These are phyloP conservation scores for Sinapis alba DNA, from an alignment of 441 rosid species.

Conservation along the genomic window DNA sequence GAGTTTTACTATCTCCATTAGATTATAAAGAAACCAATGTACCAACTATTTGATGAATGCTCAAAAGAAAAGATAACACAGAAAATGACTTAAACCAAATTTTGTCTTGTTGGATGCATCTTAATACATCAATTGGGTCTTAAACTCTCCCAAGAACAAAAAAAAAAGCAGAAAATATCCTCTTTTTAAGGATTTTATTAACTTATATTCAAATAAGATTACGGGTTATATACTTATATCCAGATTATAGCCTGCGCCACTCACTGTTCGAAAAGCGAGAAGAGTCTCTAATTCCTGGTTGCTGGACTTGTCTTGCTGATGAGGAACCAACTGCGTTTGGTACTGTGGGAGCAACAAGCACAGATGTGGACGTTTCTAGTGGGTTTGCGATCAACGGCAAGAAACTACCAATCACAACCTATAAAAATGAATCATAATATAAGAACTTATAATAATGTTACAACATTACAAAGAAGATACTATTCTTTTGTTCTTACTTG, in stretches of 20 bases:
- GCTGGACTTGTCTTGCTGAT: neutral
- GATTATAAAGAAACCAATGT: neutral
- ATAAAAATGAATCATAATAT: neutral
- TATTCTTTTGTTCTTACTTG: conserved; percentile 48
- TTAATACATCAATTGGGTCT: neutral
- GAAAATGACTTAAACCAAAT: neutral
- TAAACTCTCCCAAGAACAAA: neutral
- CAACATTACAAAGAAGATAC: neutral
- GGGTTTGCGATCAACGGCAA: conserved; percentile 47
- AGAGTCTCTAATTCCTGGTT: neutral
- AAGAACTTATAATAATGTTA: neutral
- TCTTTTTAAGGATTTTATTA: neutral
- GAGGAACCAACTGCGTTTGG: neutral
- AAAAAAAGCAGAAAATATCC: neutral
- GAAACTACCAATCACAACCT: conserved; percentile 77
- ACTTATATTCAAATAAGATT: neutral
- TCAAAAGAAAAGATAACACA: neutral
- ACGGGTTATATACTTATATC: neutral
- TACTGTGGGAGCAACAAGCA: neutral
- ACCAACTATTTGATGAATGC: neutral
- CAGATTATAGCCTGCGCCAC: neutral
- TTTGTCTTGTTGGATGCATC: neutral
- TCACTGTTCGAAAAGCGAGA: neutral
- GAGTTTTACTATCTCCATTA: neutral
- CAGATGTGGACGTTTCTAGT: conserved; percentile 15